These are phyloP conservation scores for Entelexis paramagnoliae DNA, from an alignment of 1,139 yeast genomes.

Conservation along the genomic window DNA sequence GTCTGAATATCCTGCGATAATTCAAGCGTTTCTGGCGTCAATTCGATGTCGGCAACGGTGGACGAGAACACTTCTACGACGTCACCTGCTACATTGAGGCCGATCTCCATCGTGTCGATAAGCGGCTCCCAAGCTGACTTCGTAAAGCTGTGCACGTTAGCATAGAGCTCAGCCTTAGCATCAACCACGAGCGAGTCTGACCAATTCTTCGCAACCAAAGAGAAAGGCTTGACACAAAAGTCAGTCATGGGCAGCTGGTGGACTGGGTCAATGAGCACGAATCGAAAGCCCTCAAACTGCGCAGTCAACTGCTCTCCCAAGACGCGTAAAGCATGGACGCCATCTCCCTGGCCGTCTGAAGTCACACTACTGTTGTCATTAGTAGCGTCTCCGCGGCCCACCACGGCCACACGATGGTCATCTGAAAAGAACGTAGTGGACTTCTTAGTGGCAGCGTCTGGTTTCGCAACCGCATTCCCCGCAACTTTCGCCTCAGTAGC, in stretches of 20 bases:
- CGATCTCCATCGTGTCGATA: conserved; percentile 78
- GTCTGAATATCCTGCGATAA: conserved; percentile 51
- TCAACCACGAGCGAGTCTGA: conserved; percentile 63
- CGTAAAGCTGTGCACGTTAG: conserved; percentile 81
- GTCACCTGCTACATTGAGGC: conserved; percentile 51
- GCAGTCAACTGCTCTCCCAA: conserved; percentile 66
- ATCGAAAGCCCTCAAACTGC: conserved; percentile 68
- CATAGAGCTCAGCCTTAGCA: conserved; percentile 54
- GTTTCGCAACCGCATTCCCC: not conserved
- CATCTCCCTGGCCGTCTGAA: not conserved
- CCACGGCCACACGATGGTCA: conserved; percentile 16
- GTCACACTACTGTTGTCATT: not conserved
- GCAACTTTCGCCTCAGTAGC: not conserved
- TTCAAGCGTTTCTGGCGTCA: conserved; percentile 59
- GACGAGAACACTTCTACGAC: conserved; percentile 61
- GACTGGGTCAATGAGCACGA: conserved; percentile 84
- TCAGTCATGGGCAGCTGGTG: conserved; percentile 90
- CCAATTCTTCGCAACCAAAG: conserved; percentile 72
- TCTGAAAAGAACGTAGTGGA: conserved; percentile 31
- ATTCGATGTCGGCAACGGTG: conserved; percentile 64
- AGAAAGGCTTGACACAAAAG: conserved; percentile 65
- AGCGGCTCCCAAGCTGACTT: conserved; percentile 96
- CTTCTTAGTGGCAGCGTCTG: conserved; percentile 20
- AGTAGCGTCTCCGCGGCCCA: not conserved
- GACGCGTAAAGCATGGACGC: conserved; percentile 26